Evolutionary conservation across 2,329 filamentous ascomycete genomes (phyloP).

Genomic region (Rachicladosporium sp.): DNA sequence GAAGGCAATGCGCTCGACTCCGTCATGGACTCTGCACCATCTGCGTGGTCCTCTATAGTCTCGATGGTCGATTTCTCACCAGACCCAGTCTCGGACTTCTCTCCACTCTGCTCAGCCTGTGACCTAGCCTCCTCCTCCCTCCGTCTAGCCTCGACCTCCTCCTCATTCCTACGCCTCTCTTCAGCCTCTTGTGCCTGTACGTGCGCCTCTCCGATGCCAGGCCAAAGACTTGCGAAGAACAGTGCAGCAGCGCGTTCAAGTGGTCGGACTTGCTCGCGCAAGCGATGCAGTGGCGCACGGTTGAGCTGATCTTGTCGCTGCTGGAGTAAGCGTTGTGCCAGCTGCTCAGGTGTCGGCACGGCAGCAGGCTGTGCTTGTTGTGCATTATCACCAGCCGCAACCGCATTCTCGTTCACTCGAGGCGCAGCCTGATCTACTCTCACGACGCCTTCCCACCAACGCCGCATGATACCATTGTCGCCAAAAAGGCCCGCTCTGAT

Average conservation of each 20-base stretch:
- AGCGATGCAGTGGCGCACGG: conserved; percentile 10
- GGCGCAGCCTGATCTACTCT: conserved; percentile 10
- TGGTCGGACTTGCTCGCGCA: conserved; percentile 28
- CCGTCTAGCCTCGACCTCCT: conserved; percentile 15
- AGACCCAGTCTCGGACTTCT: neutral
- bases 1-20: no score
- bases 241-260: conserved; percentile 46
- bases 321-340: conserved; percentile 28
- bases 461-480: conserved; percentile 24
- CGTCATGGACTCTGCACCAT: no score
- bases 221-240: conserved; percentile 50
- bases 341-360: conserved; percentile 30
- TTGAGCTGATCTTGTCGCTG: conserved; percentile 13
- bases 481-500: conserved; percentile 31
- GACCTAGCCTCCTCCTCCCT: conserved; percentile 16
- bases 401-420: neutral
- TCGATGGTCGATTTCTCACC: no score
- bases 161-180: conserved; percentile 17
- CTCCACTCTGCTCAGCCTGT: conserved; percentile 1
- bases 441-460: conserved; percentile 35
- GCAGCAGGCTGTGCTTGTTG: conserved; percentile 8
- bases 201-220: conserved; percentile 49
- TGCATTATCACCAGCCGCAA: conserved; percentile 3
- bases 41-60: no score
- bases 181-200: conserved; percentile 40